Evolutionary conservation across 192 early-diverging fungal species (phyloP).

Genomic region (Diversispora epigaea): DNA sequence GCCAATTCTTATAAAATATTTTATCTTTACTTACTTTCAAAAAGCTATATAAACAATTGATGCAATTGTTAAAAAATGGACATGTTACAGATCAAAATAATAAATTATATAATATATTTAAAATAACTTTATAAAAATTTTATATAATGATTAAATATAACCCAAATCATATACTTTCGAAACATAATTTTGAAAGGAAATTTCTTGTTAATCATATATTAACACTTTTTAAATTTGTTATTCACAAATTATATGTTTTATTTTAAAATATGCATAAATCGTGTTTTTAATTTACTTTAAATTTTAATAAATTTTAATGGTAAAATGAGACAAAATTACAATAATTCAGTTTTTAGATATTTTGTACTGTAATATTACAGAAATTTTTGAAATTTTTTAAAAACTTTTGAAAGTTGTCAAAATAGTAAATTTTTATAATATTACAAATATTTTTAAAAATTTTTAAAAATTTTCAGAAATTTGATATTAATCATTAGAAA

Average conservation of each 20-base stretch:
- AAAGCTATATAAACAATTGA: conserved; percentile 7
- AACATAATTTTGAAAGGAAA: conserved; percentile 29
- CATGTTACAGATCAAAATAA: conserved; percentile 17
- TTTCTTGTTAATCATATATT: conserved; percentile 21
- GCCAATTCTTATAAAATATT: conserved; percentile 9
- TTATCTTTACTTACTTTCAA: conserved; percentile 12
- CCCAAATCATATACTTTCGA: conserved; percentile 11
- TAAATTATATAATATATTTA: conserved; percentile 16
- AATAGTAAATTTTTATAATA: no score
- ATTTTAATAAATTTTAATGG: no score
- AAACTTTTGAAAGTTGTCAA: no score
- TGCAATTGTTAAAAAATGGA: conserved; percentile 15
- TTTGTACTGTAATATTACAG: no score
- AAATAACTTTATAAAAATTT: conserved; percentile 19
- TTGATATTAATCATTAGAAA: no score
- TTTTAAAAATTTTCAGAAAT: no score
- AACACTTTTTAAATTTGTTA: conserved; percentile 27
- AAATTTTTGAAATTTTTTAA: no score
- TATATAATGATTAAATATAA: conserved; percentile 28
- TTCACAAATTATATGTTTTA: conserved; percentile 26
- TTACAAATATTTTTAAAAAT: no score
- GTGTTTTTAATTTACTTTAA: no score
- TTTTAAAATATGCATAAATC: no score
- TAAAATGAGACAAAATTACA: no score
- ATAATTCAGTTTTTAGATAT: no score